A percentile compares a stretch with the other conserved stretches of the same genome.
Evolutionary conservation across 108 stramenopile genomes (phyloP).

Genomic region (Skeletonema grethae): DNA sequence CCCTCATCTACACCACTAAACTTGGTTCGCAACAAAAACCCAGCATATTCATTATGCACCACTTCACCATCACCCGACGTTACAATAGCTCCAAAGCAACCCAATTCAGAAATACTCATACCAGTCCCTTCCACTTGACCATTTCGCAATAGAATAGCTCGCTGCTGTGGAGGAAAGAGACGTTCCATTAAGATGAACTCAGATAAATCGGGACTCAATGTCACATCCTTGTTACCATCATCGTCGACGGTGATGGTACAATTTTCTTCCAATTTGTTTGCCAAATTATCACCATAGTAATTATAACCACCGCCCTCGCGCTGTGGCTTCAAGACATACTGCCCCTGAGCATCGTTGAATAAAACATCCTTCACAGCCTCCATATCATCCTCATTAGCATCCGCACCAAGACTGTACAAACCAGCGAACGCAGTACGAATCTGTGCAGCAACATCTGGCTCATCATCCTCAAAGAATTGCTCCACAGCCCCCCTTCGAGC

Average conservation of each 20-base stretch:
- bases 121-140: slow-evolving; percentile 78
- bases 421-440: slow-evolving; percentile 82
- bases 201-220: slow-evolving; percentile 42
- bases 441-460: slow-evolving; percentile 33
- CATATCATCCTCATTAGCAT: slow-evolving; percentile 63
- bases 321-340: slow-evolving; percentile 97
- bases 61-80: slow-evolving; percentile 52
- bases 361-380: slow-evolving; percentile 71
- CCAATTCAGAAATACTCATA: slow-evolving; percentile 77
- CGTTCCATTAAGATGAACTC: slow-evolving; percentile 90
- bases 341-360: slow-evolving; percentile 54
- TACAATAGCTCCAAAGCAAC: slow-evolving; percentile 77
- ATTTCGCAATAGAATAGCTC: slow-evolving; percentile 68
- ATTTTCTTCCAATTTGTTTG: slow-evolving; percentile 56
- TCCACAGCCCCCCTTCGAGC: slow-evolving; percentile 86
- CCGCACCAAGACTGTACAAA: slow-evolving; percentile 79
- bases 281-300: slow-evolving; percentile 87
- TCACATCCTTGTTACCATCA: slow-evolving; percentile 25
- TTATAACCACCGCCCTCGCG: slow-evolving; percentile 99
- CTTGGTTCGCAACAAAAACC: slow-evolving; percentile 81
- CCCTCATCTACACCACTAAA: slow-evolving; percentile 88
- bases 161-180: slow-evolving; percentile 81
- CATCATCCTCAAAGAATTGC: slow-evolving; percentile 72
- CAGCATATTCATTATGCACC: slow-evolving; percentile 76
- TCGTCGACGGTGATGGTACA: slow-evolving; percentile 21